Conservation (phyloP, 176 grass and related monocot species). For the Bonia amplexicaulis region DNA sequence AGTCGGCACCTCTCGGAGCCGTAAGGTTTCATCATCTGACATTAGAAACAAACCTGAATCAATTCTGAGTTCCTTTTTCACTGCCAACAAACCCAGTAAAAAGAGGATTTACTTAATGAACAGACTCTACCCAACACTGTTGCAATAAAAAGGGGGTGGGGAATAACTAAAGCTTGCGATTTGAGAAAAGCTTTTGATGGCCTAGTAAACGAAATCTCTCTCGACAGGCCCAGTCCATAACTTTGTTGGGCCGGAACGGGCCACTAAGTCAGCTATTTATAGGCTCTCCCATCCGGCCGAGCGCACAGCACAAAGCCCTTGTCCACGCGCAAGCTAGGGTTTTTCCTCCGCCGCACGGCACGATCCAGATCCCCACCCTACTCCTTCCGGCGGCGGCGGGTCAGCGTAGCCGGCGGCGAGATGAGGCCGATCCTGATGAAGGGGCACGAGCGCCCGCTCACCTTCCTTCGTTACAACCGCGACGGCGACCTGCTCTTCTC, state of each 20-base stretch:
- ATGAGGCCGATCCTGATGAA: constrained; percentile 98
- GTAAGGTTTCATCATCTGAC: too few relatives aligned
- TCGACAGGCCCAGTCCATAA: not conserved
- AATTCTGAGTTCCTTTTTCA: too few relatives aligned
- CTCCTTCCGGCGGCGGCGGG: not conserved
- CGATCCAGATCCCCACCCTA: not conserved
- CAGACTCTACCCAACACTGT: too few relatives aligned
- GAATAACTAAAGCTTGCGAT: not conserved
- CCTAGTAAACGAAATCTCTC: not conserved
- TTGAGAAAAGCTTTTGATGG: too few relatives aligned
- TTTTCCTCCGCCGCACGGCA: not conserved
- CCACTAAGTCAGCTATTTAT: not conserved
- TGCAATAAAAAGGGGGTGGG: too few relatives aligned
- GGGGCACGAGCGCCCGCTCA: constrained; percentile 86
- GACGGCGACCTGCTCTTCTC: constrained; percentile 95
- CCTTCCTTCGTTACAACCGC: constrained; percentile 89
- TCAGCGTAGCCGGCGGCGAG: not conserved
- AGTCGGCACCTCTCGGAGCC: too few relatives aligned
- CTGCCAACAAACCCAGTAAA: too few relatives aligned
- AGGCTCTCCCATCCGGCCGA: not conserved
- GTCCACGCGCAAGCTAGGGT: constrained; percentile 19
- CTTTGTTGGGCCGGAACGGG: not conserved
- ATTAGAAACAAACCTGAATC: too few relatives aligned
- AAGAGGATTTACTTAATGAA: too few relatives aligned
- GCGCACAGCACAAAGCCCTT: not conserved